Evolutionary conservation across 148 eudicot genomes (phyloP).

Genomic region (Chenopodium suecicum): DNA sequence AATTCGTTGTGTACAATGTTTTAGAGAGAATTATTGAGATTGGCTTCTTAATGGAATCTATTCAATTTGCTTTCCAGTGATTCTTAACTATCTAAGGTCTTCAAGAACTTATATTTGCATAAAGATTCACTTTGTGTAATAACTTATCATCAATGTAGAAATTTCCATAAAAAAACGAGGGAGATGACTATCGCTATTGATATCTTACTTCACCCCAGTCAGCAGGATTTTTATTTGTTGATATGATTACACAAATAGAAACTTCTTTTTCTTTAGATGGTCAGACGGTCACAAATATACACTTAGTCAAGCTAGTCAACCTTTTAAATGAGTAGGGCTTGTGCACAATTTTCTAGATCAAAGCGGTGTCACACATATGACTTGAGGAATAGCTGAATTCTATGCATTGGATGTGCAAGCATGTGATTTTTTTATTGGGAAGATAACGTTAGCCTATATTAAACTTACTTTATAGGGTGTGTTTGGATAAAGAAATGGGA

Average conservation of each 20-base stretch:
- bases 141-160: background rate
- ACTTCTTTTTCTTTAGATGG: too few species aligned
- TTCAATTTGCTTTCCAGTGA: background rate
- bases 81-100: background rate
- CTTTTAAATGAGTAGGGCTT: background rate
- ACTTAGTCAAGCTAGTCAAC: background rate
- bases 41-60: too few species aligned
- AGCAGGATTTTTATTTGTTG: too few species aligned
- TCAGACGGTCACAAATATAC: background rate
- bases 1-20: background rate
- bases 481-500: too few species aligned
- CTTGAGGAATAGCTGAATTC: too few species aligned
- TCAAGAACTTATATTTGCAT: background rate
- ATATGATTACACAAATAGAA: too few species aligned
- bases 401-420: background rate
- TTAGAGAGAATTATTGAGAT: background rate
- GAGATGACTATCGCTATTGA: too few species aligned
- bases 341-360: background rate
- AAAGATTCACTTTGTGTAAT: background rate
- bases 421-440: background rate
- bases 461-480: too few species aligned
- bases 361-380: background rate
- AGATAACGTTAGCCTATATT: background rate
- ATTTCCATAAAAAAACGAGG: background rate
- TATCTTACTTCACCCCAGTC: too few species aligned